These are phyloP conservation scores for Colletotrichum gloeosporioides DNA, from an alignment of 2,329 filamentous ascomycete genomes.

Conservation along the genomic window DNA sequence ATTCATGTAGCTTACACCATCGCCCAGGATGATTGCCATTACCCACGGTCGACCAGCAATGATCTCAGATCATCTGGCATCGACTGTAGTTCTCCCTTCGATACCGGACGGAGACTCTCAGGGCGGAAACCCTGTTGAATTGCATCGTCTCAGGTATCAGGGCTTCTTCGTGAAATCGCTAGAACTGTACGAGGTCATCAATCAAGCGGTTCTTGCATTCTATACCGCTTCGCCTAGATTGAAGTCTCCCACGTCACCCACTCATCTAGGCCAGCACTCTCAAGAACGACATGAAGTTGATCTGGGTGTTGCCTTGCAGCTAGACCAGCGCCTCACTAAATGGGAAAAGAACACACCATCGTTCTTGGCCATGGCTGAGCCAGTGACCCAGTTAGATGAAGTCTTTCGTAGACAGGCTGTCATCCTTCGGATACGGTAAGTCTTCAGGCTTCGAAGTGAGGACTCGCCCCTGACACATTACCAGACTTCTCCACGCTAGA, in stretches of 20 bases:
- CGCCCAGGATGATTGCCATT: constrained; percentile 36
- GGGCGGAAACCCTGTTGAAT: background rate
- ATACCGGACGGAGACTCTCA: background rate
- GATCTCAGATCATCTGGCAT: constrained; percentile 32
- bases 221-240: constrained; percentile 24
- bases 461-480: background rate
- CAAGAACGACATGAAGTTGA: constrained; percentile 21
- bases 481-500: constrained; percentile 37
- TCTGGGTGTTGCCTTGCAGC: constrained; percentile 33
- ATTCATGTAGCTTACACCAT: background rate
- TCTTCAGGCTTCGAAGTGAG: background rate
- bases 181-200: constrained; percentile 41
- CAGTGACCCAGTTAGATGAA: constrained; percentile 24
- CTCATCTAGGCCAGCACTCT: background rate
- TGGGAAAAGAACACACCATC: constrained; percentile 35
- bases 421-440: constrained; percentile 38
- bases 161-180: constrained; percentile 40
- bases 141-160: constrained; percentile 4
- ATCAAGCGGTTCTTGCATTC: constrained; percentile 32
- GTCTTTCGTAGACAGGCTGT: constrained; percentile 35
- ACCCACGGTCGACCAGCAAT: constrained; percentile 41
- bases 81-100: constrained; percentile 31
- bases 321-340: constrained; percentile 34
- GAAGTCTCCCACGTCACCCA: background rate
- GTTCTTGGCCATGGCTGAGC: constrained; percentile 26